Evolutionary conservation across 106 monocot genomes (phyloP), one percentile per base, ranked within the genome.

Genomic region (Dendrobium nobile): DNA sequence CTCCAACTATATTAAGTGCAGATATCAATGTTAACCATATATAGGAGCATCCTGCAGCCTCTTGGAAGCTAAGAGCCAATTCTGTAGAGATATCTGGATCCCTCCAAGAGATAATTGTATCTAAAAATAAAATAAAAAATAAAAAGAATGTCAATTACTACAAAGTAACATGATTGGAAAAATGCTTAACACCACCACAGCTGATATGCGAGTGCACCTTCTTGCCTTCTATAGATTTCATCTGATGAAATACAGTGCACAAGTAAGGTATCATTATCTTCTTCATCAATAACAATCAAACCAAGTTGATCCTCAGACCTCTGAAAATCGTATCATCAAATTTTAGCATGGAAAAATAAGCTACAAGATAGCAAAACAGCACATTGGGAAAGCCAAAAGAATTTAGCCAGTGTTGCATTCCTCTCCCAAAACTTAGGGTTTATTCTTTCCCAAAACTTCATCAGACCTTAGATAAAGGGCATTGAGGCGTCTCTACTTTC

Each of bases 91-190:
- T 73, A 58, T 92, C 89, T 81, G 86, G 84, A 86, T 94, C 96
- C 80, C 92, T 79, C 96, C 96, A 97, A n/a, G 94, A 94, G 51
- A 97, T 97, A 33, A 97, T 97, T 41, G 96, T 97, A 51, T 97
- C 94, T 97, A 83, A 59, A 84, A 82, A 73, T n/a, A 65, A 47
- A 64, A 26, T 7, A 75, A 78, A 77, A 8, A 70, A 11, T 75
- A 15, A 77, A 81, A 77, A 11, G 9, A 75, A 13, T 70, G 67
- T 13, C 70, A 47, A 40, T 76, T 22, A 54, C 43, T 59, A 72
- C 28, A 54, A 72, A 24, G 77, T 80, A 42, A 47, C 8, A 27
- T 19, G 2, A 13, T 7, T 83, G 11, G 61, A 54, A 20, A 54
- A 74, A 83, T 43, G 15, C 22, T 79, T 54, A 22, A 48, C 27